A percentile compares a stretch with the other conserved stretches of the same genome.
These are phyloP conservation scores for Helotiales sp. DNA, from an alignment of 2,329 filamentous ascomycete species.

Conservation along the genomic window DNA sequence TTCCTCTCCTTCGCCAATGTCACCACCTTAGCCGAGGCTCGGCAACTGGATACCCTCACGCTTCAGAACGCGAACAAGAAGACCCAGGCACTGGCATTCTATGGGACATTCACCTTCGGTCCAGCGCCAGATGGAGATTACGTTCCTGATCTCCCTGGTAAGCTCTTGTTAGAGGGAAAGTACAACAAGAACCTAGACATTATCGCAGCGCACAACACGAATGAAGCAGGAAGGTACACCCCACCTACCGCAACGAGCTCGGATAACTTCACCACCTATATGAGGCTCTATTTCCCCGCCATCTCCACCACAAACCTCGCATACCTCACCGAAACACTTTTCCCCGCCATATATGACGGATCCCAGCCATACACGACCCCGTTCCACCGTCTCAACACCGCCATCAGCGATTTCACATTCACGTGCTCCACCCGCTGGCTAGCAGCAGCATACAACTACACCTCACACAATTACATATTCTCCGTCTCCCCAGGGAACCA, in stretches of 20 bases:
- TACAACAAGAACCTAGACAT: background rate
- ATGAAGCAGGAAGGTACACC: background rate
- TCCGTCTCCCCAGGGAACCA: slow-evolving; percentile 52
- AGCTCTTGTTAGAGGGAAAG: slow-evolving; percentile 35
- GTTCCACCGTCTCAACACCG: slow-evolving; percentile 41
- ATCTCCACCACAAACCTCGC: slow-evolving; percentile 21
- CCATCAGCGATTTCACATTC: slow-evolving; percentile 45
- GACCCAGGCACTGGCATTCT: slow-evolving; percentile 25
- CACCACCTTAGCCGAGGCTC: slow-evolving; percentile 12
- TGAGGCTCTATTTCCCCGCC: background rate
- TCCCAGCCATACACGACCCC: slow-evolving; percentile 44
- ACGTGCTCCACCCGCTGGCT: slow-evolving; percentile 53
- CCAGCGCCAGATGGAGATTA: slow-evolving; percentile 50
- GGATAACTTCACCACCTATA: background rate
- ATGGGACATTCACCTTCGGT: slow-evolving; percentile 43
- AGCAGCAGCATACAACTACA: slow-evolving; percentile 43
- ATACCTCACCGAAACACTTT: slow-evolving; percentile 45
- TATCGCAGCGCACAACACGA: background rate
- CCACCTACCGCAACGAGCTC: background rate
- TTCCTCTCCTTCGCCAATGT: slow-evolving; percentile 8
- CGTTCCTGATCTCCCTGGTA: slow-evolving; percentile 45
- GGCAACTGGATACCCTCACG: slow-evolving; percentile 1
- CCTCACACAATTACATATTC: slow-evolving; percentile 52
- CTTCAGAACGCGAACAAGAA: slow-evolving; percentile 12
- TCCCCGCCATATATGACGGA: slow-evolving; percentile 47